These are phyloP conservation scores for Candida andamanensis DNA, from an alignment of 805 yeast species.

Conservation along the genomic window DNA sequence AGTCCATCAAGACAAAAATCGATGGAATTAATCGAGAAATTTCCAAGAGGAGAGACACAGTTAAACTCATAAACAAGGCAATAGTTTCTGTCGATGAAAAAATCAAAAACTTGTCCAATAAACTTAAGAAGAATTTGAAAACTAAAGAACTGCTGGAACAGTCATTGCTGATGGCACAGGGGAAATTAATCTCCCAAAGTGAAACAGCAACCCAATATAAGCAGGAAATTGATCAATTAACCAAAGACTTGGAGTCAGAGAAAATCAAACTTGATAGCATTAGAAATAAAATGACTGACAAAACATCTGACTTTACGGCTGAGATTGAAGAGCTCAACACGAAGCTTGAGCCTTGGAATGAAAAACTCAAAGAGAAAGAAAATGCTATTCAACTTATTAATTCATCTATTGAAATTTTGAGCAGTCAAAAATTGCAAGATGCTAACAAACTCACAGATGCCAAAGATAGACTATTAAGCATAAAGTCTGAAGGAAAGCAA, in stretches of 20 bases:
- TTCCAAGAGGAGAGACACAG: slow-evolving; percentile 19
- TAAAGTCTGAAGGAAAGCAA: slow-evolving; percentile 44
- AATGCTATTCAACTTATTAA: slow-evolving; percentile 60
- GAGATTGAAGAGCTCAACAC: slow-evolving; percentile 61
- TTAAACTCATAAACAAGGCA: slow-evolving; percentile 37
- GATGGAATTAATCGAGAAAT: slow-evolving; percentile 16
- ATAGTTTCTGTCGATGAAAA: slow-evolving; percentile 74
- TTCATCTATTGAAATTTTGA: slow-evolving; percentile 58
- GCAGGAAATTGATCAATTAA: slow-evolving; percentile 42
- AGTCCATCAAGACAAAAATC: slow-evolving; percentile 19
- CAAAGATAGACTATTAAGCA: slow-evolving; percentile 38
- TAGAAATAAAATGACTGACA: slow-evolving; percentile 60
- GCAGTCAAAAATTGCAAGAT: slow-evolving; percentile 33
- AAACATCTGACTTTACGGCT: slow-evolving; percentile 63
- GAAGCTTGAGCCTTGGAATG: slow-evolving; percentile 79
- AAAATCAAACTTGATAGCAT: slow-evolving; percentile 55
- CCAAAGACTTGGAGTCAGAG: slow-evolving; percentile 45
- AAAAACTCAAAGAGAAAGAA: slow-evolving; percentile 55
- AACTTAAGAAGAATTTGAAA: slow-evolving; percentile 56
- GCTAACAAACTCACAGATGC: slow-evolving; percentile 42
- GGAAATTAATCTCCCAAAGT: slow-evolving; percentile 42
- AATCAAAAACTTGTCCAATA: slow-evolving; percentile 56
- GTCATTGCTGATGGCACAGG: slow-evolving; percentile 39
- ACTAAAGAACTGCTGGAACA: slow-evolving; percentile 44
- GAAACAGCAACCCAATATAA: slow-evolving; percentile 41